phyloP scores from a whole-genome alignment of 2,329 filamentous ascomycete genomes.

The Pseudophaeomoniella oleicola region DNA sequence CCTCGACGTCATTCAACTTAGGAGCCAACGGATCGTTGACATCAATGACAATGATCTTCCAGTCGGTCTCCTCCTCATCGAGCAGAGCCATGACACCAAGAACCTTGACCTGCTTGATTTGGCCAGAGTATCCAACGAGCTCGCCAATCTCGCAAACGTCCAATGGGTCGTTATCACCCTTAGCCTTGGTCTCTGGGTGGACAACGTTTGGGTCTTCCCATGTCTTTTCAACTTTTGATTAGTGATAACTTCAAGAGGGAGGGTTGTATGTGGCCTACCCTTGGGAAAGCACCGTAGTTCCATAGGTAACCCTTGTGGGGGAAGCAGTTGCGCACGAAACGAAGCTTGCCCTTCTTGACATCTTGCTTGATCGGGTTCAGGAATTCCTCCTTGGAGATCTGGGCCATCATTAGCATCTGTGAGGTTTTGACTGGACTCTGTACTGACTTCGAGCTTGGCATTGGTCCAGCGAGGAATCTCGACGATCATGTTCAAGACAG shows the following conservation, averaged over 20 bases:
- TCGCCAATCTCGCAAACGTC: constrained; percentile 99
- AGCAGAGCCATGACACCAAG: constrained; percentile 98
- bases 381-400: constrained; percentile 98
- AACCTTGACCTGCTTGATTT: constrained; percentile 99
- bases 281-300: constrained; percentile 99
- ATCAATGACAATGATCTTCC: constrained; percentile 99
- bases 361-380: constrained; percentile 99
- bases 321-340: constrained; percentile 99
- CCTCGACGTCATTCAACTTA: constrained; percentile 97
- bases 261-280: constrained; percentile 42
- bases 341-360: constrained; percentile 98
- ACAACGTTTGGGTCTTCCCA: constrained; percentile 96
- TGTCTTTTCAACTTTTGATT: constrained; percentile 43
- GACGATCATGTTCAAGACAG: constrained; percentile 95
- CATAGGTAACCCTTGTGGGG: constrained; percentile 99
- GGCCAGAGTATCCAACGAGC: constrained; percentile 86
- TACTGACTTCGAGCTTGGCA: constrained; percentile 82
- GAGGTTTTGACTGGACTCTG: neutral
- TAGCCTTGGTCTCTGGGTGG: constrained; percentile 98
- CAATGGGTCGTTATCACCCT: constrained; percentile 97
- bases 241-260: neutral
- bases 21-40: constrained; percentile 83
- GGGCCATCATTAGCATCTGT: constrained; percentile 11
- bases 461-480: constrained; percentile 99
- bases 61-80: constrained; percentile 99